Conservation (phyloP, 306 rosid species). For the Cucurbita moschata region DNA sequence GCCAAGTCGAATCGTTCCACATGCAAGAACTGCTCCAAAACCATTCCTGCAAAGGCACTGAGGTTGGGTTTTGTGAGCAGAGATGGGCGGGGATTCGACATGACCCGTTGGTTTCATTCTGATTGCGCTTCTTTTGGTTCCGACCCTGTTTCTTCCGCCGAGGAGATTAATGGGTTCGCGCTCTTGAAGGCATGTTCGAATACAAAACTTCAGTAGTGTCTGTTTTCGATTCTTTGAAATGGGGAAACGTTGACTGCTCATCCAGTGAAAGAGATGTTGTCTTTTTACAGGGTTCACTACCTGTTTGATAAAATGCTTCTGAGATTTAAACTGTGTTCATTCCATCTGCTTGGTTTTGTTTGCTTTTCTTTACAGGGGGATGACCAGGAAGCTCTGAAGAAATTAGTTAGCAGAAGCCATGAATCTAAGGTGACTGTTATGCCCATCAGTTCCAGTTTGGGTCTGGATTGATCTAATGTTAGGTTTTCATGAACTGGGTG, state of each 20-base stretch:
- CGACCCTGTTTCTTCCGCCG: constrained; percentile 13
- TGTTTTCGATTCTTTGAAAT: neutral
- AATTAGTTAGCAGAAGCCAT: constrained; percentile 25
- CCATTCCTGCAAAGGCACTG: constrained; percentile 22
- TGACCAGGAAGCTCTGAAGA: constrained; percentile 62
- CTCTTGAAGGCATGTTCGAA: constrained; percentile 26
- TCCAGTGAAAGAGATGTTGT: neutral
- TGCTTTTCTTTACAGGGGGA: constrained; percentile 20
- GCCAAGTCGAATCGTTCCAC: constrained; percentile 51
- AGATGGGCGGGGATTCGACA: constrained; percentile 26
- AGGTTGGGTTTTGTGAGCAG: constrained; percentile 40
- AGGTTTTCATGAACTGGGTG: no score
- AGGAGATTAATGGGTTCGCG: constrained; percentile 37
- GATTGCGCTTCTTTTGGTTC: constrained; percentile 33
- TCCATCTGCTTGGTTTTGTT: neutral
- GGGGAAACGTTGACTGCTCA: neutral
- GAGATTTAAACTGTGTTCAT: neutral
- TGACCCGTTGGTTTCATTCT: constrained; percentile 52
- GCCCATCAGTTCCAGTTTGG: neutral
- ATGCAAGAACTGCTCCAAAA: constrained; percentile 45
- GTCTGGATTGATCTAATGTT: no score
- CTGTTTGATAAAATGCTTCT: neutral
- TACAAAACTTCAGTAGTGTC: neutral
- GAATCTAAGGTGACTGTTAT: constrained; percentile 14
- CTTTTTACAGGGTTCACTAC: neutral